phyloP scores from a whole-genome alignment of 768 basidiomycete genomes.

The Tulasnella sp. region DNA sequence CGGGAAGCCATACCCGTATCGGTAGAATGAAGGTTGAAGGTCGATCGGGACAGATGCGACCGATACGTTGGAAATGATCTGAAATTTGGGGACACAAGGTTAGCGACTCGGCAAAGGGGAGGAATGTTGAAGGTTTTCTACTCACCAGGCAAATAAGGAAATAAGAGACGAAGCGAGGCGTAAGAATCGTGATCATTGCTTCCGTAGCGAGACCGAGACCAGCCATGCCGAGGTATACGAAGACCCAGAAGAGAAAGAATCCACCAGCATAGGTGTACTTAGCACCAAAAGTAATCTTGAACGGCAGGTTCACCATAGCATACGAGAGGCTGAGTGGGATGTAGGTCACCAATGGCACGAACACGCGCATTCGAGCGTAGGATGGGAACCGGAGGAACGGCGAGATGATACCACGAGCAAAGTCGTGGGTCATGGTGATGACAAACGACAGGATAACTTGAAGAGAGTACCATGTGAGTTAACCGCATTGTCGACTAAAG shows the following conservation, averaged over 20 bases:
- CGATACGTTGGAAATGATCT: conserved; percentile 50
- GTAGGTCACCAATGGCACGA: conserved; percentile 33
- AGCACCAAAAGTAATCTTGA: conserved; percentile 37
- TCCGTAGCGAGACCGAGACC: conserved; percentile 32
- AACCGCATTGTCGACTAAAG: not conserved
- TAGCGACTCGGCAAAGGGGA: conserved; percentile 24
- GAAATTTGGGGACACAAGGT: not conserved
- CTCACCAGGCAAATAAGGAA: conserved; percentile 28
- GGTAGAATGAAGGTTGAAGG: conserved; percentile 31
- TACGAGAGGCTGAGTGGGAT: conserved; percentile 37
- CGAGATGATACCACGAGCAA: conserved; percentile 29
- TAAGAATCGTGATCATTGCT: conserved; percentile 32
- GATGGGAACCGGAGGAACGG: conserved; percentile 34
- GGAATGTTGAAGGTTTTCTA: not conserved
- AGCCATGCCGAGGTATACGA: conserved; percentile 31
- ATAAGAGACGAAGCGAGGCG: conserved; percentile 32
- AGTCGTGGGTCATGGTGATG: conserved; percentile 30
- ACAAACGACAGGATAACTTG: conserved; percentile 2
- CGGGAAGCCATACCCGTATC: conserved; percentile 59
- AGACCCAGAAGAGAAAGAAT: conserved; percentile 35
- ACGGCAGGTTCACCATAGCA: conserved; percentile 39
- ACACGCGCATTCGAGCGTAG: conserved; percentile 34
- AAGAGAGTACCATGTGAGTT: too few species aligned
- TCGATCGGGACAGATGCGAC: conserved; percentile 48
- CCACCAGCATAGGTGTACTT: conserved; percentile 30